Evolutionary conservation across 768 basidiomycete species (phyloP).

Genomic region (Serendipita sp.): DNA sequence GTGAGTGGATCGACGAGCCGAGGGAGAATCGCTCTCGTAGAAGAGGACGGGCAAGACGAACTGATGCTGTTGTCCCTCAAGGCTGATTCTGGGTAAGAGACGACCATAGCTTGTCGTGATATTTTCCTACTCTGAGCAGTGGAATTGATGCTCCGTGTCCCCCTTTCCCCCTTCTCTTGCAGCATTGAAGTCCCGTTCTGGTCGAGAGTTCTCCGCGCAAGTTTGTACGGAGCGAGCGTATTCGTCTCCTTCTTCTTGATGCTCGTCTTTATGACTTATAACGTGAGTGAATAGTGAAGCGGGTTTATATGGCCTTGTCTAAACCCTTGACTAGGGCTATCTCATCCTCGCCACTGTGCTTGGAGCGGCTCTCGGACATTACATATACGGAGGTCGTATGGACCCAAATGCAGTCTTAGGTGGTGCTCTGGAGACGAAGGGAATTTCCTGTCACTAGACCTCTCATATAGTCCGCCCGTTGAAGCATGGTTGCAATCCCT

Average conservation of each 20-base stretch:
- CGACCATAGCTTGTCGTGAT: not conserved
- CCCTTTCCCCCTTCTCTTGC: not conserved
- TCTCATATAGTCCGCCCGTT: not conserved
- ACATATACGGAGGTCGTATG: conserved; percentile 49
- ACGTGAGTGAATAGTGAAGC: conserved; percentile 31
- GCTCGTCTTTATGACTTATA: conserved; percentile 95
- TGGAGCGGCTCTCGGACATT: conserved; percentile 74
- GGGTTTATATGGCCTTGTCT: not conserved
- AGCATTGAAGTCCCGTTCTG: conserved; percentile 9
- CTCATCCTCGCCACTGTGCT: conserved; percentile 66
- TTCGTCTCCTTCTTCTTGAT: conserved; percentile 81
- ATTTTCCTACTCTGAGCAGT: not conserved
- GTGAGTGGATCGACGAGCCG: conserved; percentile 25
- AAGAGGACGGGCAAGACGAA: conserved; percentile 39
- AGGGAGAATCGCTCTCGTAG: conserved; percentile 33
- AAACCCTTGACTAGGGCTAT: conserved; percentile 43
- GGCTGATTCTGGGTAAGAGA: not conserved
- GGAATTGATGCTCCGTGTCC: not conserved
- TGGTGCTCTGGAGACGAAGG: conserved; percentile 34
- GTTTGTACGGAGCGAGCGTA: conserved; percentile 56
- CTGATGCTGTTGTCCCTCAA: conserved; percentile 13
- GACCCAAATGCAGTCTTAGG: conserved; percentile 42
- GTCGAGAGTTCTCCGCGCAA: conserved; percentile 30
- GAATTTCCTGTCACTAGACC: conserved; percentile 60
- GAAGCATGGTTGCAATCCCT: not conserved